Evolutionary conservation across 1,284 basidiomycete species (phyloP), one percentile per base, ranked within the genome.

Genomic region (Leccinum pseudoinsigne): DNA sequence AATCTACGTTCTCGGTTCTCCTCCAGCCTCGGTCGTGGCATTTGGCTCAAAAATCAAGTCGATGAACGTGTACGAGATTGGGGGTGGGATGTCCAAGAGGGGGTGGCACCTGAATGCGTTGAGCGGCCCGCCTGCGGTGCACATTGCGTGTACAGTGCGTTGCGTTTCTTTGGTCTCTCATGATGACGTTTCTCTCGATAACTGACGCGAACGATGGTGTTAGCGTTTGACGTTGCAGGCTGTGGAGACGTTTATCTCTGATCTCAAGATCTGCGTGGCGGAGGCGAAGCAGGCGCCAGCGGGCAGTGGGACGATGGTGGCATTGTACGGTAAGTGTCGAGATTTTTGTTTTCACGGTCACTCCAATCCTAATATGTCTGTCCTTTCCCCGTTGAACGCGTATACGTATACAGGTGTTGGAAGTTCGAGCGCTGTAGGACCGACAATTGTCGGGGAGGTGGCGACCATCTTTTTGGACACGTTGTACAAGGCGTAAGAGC

Each of bases 71-170:
- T 85, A 95, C 66, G 93, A 93, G 69, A 89, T 99, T 1, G 97
- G 97, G 1, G 97, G 98, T 78, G 79, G 80, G 65, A 96, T 98
- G 94, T 80, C 85, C 60, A 87, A 88, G 74, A 82, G 81, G 55
- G 94, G 94, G 10, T 96, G 95, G 95, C 94, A 97, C 78, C 75
- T 99, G 66, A 98, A 95, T 72, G 95, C 89, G 10, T 76, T 99
- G 60, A 83, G 81, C 55, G 83, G 87, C 34, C 93, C 94, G 1
- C 82, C 92, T 6, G 96, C 89, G 11, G 82, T 98, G 55, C 97
- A 99, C 77, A 94, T 99, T 69, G 96, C 96, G 31, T 93, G 92
- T 74, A 99, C 97, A 66, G 93, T 95, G 71, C 71, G 90, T 79
- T 14, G 28, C 50, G 40, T 61, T 18, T 59, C 53, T 51, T 34